Evolutionary conservation across 163 green algal genomes (phyloP).

Genomic region (Chlamydomonas reinhardtii): DNA sequence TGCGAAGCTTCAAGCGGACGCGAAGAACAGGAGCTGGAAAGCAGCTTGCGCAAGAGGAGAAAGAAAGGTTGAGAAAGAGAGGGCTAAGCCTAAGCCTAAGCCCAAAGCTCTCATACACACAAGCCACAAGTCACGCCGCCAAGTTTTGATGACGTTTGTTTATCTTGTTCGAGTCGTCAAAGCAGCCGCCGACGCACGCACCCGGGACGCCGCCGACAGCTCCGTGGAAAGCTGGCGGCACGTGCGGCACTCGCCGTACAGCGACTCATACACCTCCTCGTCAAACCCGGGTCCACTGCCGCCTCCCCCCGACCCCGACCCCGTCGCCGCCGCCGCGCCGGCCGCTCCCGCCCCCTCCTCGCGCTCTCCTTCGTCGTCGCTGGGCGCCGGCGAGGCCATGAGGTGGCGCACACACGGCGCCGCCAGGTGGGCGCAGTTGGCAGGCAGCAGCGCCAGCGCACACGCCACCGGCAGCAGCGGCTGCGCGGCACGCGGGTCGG

Average conservation of each 20-base stretch:
- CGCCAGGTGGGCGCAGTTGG: slow-evolving; percentile 47
- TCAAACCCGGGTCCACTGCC: slow-evolving; percentile 19
- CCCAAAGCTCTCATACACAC: no score
- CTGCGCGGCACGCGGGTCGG: slow-evolving; percentile 12
- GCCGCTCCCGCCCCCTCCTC: neutral
- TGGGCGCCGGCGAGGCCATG: neutral
- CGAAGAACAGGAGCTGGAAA: no score
- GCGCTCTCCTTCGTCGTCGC: neutral
- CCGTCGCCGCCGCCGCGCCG: neutral
- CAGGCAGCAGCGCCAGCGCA: slow-evolving; percentile 72
- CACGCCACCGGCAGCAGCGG: slow-evolving; percentile 73
- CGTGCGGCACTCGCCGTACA: slow-evolving; percentile 32
- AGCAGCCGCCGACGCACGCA: neutral
- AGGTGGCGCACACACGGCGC: slow-evolving; percentile 41
- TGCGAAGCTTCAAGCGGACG: no score
- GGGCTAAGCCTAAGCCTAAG: no score
- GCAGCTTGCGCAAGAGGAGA: no score
- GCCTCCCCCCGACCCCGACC: no score
- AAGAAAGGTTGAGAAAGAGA: no score
- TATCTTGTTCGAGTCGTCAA: no score
- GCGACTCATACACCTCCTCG: neutral
- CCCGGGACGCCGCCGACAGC: neutral
- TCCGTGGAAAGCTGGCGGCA: neutral
- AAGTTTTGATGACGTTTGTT: no score
- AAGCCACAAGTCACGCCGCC: no score